Percentiles rank a stretch among this genome's conserved stretches.
phyloP scores from a whole-genome alignment of 352 stramenopile species.

The Globisporangium spinosum region DNA sequence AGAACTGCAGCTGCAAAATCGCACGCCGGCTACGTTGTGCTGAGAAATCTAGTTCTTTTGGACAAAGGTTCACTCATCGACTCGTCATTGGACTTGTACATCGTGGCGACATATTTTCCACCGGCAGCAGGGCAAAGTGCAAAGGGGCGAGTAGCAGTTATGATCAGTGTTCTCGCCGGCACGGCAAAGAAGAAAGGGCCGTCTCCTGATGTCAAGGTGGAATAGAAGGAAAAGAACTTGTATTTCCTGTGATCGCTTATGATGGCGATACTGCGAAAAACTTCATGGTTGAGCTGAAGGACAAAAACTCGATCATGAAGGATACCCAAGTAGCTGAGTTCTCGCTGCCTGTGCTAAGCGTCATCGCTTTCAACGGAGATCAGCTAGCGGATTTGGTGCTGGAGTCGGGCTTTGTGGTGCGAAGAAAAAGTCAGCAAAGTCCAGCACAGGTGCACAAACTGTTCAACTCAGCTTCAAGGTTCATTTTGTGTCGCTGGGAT shows the following conservation, averaged over 20 bases:
- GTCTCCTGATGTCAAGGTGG: conserved; percentile 10
- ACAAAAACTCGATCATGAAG: conserved; percentile 46
- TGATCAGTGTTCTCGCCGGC: conserved; percentile 27
- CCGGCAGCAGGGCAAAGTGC: background rate
- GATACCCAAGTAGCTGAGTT: conserved; percentile 30
- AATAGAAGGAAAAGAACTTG: conserved; percentile 28
- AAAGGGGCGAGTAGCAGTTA: conserved; percentile 5
- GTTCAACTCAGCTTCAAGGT: conserved; percentile 15
- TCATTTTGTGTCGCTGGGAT: conserved; percentile 24
- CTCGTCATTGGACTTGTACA: conserved; percentile 34
- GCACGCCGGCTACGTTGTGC: conserved; percentile 21
- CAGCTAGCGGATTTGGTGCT: background rate
- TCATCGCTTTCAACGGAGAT: conserved; percentile 11
- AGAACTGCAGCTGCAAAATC: conserved; percentile 1
- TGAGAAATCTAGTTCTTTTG: conserved; percentile 24
- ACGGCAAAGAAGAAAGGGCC: conserved; percentile 23
- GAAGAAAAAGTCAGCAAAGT: background rate
- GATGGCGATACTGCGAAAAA: background rate
- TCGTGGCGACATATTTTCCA: conserved; percentile 23
- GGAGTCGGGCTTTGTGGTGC: background rate
- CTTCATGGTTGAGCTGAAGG: conserved; percentile 31
- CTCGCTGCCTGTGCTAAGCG: conserved; percentile 14
- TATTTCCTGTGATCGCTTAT: conserved; percentile 24
- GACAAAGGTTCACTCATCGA: conserved; percentile 25
- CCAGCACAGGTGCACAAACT: background rate